These are phyloP conservation scores for Rheum nobile DNA, from an alignment of 148 eudicot species.

Conservation along the genomic window DNA sequence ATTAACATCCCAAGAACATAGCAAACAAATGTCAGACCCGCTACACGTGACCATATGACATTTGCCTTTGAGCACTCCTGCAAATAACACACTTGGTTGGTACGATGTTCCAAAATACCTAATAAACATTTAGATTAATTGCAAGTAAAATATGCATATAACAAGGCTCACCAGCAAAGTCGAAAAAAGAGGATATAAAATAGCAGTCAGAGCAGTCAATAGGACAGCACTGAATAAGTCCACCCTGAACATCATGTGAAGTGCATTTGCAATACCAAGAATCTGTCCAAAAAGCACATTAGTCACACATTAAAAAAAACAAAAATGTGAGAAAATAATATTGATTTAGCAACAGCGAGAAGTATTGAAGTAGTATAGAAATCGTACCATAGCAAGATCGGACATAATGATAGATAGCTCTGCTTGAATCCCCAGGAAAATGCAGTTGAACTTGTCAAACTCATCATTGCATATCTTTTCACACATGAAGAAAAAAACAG, in stretches of 20 bases:
- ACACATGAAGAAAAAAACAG: constrained; percentile 12
- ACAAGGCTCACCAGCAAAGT: constrained; percentile 42
- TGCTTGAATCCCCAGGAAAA: constrained; percentile 64
- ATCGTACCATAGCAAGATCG: constrained; percentile 76
- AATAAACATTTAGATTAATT: background rate
- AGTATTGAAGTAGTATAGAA: background rate
- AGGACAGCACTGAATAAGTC: constrained; percentile 60
- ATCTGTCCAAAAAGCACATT: constrained; percentile 34
- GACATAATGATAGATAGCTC: constrained; percentile 62
- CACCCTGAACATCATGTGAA: constrained; percentile 56
- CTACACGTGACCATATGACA: constrained; percentile 39
- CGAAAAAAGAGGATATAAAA: constrained; percentile 65
- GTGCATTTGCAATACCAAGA: constrained; percentile 82
- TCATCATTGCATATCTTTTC: constrained; percentile 67
- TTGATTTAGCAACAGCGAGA: background rate
- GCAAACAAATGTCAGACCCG: constrained; percentile 32
- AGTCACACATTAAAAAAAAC: background rate
- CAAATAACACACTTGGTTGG: constrained; percentile 3
- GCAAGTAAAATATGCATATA: background rate
- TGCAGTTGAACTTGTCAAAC: constrained; percentile 51
- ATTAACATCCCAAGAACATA: constrained; percentile 54
- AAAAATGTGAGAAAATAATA: constrained; percentile 3
- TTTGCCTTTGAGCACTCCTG: constrained; percentile 62
- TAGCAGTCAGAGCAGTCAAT: constrained; percentile 50
- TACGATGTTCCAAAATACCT: background rate